Evolutionary conservation across 805 yeast genomes (phyloP).

Genomic region (Suhomyces canberraensis): DNA sequence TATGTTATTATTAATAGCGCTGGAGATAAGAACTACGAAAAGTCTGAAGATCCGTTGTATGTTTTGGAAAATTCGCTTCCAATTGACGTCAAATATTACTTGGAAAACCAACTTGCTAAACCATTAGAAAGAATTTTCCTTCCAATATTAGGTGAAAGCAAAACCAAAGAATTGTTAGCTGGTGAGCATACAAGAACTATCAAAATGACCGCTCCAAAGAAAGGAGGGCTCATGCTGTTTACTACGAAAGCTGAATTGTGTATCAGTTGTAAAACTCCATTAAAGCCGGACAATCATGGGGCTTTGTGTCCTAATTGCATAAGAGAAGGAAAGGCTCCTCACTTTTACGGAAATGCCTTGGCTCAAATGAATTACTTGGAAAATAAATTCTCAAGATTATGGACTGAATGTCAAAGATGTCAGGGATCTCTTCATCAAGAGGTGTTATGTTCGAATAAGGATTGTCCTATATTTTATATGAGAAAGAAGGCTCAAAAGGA

Average conservation of each 20-base stretch:
- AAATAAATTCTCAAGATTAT: constrained; percentile 75
- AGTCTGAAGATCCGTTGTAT: constrained; percentile 94
- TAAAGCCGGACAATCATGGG: constrained; percentile 56
- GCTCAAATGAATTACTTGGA: constrained; percentile 79
- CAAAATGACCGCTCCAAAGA: constrained; percentile 66
- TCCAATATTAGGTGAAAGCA: constrained; percentile 86
- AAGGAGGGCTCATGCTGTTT: constrained; percentile 88
- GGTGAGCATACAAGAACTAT: constrained; percentile 85
- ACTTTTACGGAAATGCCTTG: constrained; percentile 75
- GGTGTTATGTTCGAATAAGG: constrained; percentile 90
- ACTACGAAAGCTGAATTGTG: constrained; percentile 87
- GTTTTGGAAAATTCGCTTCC: constrained; percentile 91
- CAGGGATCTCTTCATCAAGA: constrained; percentile 96
- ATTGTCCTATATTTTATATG: constrained; percentile 98
- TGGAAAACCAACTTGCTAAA: constrained; percentile 88
- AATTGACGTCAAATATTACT: constrained; percentile 89
- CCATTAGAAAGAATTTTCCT: constrained; percentile 92
- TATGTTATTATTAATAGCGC: constrained; percentile 81
- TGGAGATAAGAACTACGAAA: constrained; percentile 85
- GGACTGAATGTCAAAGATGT: constrained; percentile 99
- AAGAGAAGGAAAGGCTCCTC: constrained; percentile 57
- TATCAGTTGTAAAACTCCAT: constrained; percentile 82
- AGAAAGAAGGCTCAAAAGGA: constrained; percentile 83
- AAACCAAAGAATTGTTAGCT: constrained; percentile 73
- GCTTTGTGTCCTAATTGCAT: constrained; percentile 81